Base-by-base conservation (phyloP, 768 basidiomycete species). In the Chalciporus chontae region DNA sequence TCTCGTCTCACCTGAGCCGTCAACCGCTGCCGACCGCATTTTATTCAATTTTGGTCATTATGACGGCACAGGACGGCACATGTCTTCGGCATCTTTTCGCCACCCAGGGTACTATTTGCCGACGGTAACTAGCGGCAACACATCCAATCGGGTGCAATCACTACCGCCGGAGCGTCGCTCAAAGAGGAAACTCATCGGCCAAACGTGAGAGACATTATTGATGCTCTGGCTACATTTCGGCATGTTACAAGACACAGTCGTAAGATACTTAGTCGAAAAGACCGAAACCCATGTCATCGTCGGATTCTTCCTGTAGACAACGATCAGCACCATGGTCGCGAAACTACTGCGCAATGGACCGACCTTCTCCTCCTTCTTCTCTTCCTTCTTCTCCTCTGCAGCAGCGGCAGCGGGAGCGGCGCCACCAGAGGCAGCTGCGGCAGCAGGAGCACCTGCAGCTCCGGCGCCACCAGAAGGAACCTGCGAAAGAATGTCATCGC, bases 271-370 rank as follows among this genome's bases (percentile, higher is more conserved):
- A 96, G 78, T 96, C 94, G 79, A 96, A 96, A 57, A 96, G 81
- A 77, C 94, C 94, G 73, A 97, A 97, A 78, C 94, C 93, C 93
- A 96, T 96, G 75, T 96, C 94, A 62, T 96, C 94, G 79, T 95
- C 93, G 48, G 89, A 91, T 70, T 94, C 91, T 74, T 91, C 88
- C 87, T 92, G 67, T 48, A 2, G 50, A 56, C 37, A 52, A 45
- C 29, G 17, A 13, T 5, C 29, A 44, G 3, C 26, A 50, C 41
- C 21, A 43, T 14, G 42, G 44, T 14, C 40, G 8, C 3, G 0
- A 9, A 38, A 32, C 32, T 53, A 40, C 5, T 9, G 29, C 10
- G 29, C 21, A 31, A 36, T 40, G 23, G 13, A 74, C 79, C 26
- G 29, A 83, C 88, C 84, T 91, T 89, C 71, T 93, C 90, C 67